Conservation (phyloP, 176 grass and related monocot species). For the Rhynchospora tenuis region DNA sequence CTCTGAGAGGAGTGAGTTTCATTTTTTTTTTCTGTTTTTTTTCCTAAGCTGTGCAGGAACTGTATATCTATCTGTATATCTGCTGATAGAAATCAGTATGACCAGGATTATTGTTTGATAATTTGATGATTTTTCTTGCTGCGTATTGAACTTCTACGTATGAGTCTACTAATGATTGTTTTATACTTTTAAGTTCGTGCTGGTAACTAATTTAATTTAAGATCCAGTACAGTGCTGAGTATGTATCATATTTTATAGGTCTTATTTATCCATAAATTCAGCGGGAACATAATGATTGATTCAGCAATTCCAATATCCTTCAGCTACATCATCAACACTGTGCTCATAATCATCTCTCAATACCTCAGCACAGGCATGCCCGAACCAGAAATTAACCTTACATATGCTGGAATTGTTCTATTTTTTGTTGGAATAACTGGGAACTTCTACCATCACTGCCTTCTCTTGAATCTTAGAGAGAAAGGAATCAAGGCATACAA, state of each 20-base stretch:
- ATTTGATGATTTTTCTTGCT: not conserved
- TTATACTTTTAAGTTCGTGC: not conserved
- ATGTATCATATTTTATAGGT: conserved; percentile 29
- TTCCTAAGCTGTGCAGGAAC: not conserved
- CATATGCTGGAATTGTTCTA: conserved; percentile 25
- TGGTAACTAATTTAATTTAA: not conserved
- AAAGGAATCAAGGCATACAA: conserved; percentile 38
- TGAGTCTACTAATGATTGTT: not conserved
- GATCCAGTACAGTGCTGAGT: not conserved
- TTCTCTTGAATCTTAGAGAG: conserved; percentile 44
- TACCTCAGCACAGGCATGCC: conserved; percentile 33
- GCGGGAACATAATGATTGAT: conserved; percentile 37
- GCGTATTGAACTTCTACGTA: not conserved
- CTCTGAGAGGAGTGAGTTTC: not conserved
- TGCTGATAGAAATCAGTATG: not conserved
- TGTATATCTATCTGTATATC: not conserved
- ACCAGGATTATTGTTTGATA: not conserved
- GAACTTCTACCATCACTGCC: conserved; percentile 73
- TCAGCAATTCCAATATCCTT: conserved; percentile 30
- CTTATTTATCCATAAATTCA: conserved; percentile 58
- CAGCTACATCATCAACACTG: conserved; percentile 41
- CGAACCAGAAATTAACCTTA: conserved; percentile 39
- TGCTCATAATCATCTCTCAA: conserved; percentile 44
- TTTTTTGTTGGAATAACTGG: conserved; percentile 46
- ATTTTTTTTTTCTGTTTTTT: no score